phyloP scores from a whole-genome alignment of 805 yeast genomes.

The Barnettozyma sp. region DNA sequence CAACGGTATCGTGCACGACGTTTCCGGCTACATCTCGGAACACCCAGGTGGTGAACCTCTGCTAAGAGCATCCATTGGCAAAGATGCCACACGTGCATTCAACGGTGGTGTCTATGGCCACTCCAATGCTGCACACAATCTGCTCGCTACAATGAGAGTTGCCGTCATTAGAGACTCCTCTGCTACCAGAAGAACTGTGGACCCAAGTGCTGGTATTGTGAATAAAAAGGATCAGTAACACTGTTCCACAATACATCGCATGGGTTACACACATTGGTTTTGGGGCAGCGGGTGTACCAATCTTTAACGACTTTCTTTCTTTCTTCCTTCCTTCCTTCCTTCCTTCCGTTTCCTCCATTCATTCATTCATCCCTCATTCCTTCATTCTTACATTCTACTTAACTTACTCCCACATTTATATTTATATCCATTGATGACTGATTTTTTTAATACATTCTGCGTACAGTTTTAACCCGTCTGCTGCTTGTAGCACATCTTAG shows the following conservation, averaged over 20 bases:
- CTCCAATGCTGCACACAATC: constrained; percentile 79
- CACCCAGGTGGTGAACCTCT: constrained; percentile 85
- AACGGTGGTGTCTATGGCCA: constrained; percentile 84
- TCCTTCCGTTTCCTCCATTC: no score
- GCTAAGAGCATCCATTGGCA: constrained; percentile 63
- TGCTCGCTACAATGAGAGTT: constrained; percentile 75
- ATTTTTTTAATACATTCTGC: no score
- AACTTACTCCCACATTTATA: no score
- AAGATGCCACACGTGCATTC: constrained; percentile 79
- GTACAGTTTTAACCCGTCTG: no score
- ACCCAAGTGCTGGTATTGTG: constrained; percentile 14
- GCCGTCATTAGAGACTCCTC: constrained; percentile 68
- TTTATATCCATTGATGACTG: no score
- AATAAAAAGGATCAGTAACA: constrained; percentile 8
- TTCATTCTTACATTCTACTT: no score
- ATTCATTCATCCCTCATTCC: no score
- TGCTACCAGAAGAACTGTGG: constrained; percentile 27
- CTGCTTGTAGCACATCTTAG: no score
- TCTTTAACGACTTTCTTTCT: not conserved
- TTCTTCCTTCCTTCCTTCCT: constrained; percentile 2
- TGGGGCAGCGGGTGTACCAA: no score
- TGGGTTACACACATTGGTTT: no score
- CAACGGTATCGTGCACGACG: constrained; percentile 76
- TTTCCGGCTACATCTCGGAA: constrained; percentile 56
- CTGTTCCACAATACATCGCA: constrained; percentile 1